phyloP scores from a whole-genome alignment of 805 yeast genomes.

The Monosporozyma solicola region DNA sequence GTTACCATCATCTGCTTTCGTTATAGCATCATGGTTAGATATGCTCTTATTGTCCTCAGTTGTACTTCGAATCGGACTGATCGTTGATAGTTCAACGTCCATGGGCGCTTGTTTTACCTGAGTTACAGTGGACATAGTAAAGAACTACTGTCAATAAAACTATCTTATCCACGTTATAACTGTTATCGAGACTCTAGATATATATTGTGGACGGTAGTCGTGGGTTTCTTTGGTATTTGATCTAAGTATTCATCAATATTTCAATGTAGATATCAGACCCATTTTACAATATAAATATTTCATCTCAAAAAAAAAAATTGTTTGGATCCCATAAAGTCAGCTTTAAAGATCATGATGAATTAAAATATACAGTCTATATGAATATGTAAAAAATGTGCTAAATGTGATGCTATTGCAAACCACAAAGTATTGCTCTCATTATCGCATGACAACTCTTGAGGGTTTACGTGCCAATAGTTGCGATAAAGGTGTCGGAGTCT shows the following conservation, averaged over 20 bases:
- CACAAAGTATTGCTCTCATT: neutral
- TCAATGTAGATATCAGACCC: too few species aligned
- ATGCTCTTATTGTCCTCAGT: neutral
- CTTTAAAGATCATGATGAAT: neutral
- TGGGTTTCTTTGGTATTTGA: too few species aligned
- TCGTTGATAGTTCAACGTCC: neutral
- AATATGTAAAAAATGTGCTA: neutral
- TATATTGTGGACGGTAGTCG: neutral
- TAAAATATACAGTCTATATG: neutral
- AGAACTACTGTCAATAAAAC: neutral
- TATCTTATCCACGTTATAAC: neutral
- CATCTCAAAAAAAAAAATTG: neutral
- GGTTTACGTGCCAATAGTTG: constrained; percentile 7
- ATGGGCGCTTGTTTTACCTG: neutral
- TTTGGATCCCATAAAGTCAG: too few species aligned
- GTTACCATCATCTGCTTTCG: neutral
- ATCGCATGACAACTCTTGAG: neutral
- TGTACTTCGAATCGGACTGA: neutral
- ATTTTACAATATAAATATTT: neutral
- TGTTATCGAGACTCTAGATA: neutral
- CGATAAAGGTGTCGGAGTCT: constrained; percentile 21
- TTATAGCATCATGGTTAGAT: neutral
- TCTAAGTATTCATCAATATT: too few species aligned
- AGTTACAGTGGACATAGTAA: neutral
- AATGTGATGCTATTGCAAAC: neutral